These are phyloP conservation scores for Triticum turgidum DNA, from an alignment of 176 grass and related monocot species.

Conservation along the genomic window DNA sequence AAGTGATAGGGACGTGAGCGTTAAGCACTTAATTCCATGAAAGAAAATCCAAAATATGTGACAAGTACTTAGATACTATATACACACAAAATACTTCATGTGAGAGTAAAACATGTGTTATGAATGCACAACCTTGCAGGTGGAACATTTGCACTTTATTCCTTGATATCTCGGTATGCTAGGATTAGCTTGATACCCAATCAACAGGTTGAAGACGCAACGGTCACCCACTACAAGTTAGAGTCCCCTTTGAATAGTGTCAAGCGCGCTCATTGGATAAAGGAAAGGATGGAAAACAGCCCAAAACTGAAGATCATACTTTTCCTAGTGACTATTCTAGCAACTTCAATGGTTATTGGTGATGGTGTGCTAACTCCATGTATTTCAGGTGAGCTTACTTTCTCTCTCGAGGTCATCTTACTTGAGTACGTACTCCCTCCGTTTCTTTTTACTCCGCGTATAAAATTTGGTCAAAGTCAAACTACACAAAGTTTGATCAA, in stretches of 20 bases:
- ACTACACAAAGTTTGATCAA: no score
- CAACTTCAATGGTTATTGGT: conserved; percentile 84
- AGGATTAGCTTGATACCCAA: conserved; percentile 74
- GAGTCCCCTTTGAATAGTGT: conserved; percentile 35
- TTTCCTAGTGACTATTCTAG: conserved; percentile 66
- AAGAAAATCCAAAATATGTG: background rate
- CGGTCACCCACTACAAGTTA: conserved; percentile 55
- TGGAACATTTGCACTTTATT: conserved; percentile 82
- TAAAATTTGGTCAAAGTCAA: no score
- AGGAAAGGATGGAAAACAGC: conserved; percentile 59
- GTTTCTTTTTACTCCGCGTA: no score
- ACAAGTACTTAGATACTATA: conserved; percentile 6
- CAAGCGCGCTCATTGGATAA: conserved; percentile 54
- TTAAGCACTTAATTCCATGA: background rate
- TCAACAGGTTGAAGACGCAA: conserved; percentile 66
- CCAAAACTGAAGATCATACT: conserved; percentile 43
- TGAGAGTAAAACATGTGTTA: conserved; percentile 8
- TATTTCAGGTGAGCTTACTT: conserved; percentile 53
- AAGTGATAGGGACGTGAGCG: background rate
- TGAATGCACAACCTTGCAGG: conserved; percentile 41
- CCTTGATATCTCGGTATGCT: conserved; percentile 69
- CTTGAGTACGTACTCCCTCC: background rate
- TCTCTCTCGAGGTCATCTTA: background rate
- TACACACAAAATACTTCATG: background rate
- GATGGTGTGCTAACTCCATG: conserved; percentile 77